Percentiles rank a stretch among this genome's conserved stretches.
Conservation (phyloP, 169 alveolate genomes). For the Plasmodium cynomolgi region DNA sequence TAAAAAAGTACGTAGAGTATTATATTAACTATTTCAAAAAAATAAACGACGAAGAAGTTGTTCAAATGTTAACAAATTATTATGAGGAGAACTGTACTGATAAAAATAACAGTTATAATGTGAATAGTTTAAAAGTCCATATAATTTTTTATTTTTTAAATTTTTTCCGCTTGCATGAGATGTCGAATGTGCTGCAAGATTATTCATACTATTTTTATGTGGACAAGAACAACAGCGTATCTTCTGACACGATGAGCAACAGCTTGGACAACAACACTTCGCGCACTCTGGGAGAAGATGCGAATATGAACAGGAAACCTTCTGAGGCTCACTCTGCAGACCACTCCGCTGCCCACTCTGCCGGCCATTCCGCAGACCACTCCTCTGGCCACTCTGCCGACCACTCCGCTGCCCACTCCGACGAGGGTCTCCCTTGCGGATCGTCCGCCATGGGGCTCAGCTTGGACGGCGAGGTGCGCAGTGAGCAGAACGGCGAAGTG, state of each 20-base stretch:
- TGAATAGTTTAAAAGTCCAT: slow-evolving; percentile 53
- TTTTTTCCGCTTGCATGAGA: slow-evolving; percentile 67
- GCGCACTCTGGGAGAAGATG: neutral
- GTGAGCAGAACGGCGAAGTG: neutral
- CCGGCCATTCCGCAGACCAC: neutral
- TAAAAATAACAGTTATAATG: slow-evolving; percentile 48
- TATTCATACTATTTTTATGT: slow-evolving; percentile 58
- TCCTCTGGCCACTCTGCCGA: too few relatives aligned
- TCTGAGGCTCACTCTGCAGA: neutral
- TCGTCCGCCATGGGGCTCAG: neutral
- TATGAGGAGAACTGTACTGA: slow-evolving; percentile 27
- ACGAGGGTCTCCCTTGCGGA: neutral
- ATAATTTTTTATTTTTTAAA: slow-evolving; percentile 32
- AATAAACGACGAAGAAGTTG: slow-evolving; percentile 18
- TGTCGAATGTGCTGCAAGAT: slow-evolving; percentile 17
- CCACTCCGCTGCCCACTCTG: slow-evolving; percentile 26
- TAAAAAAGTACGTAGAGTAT: slow-evolving; percentile 49
- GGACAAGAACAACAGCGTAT: neutral
- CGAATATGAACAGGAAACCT: neutral
- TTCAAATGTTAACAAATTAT: slow-evolving; percentile 25
- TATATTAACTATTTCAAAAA: slow-evolving; percentile 56
- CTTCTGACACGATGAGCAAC: slow-evolving; percentile 4
- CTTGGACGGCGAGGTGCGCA: neutral
- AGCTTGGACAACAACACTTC: slow-evolving; percentile 8
- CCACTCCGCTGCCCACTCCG: slow-evolving; percentile 1